These are phyloP conservation scores for Rhodomyrtus psidioides DNA, from an alignment of 441 rosid genomes.

Conservation along the genomic window DNA sequence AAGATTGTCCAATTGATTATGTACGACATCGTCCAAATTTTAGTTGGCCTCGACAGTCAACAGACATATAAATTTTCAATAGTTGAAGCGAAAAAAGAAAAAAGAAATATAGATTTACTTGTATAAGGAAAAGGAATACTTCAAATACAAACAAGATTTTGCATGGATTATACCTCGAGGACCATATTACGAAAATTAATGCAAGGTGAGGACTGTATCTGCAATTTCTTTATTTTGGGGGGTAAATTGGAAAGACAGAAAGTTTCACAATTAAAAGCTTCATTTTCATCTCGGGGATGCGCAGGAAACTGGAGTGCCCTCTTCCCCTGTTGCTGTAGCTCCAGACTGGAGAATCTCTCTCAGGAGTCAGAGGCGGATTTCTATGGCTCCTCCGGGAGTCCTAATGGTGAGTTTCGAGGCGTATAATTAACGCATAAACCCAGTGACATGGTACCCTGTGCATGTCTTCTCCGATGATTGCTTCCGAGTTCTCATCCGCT, in stretches of 20 bases:
- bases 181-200: background rate
- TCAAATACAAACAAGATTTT: background rate
- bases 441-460: background rate
- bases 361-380: background rate
- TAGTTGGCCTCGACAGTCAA: background rate
- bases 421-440: background rate
- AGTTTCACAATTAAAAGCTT: background rate
- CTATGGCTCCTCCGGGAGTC: constrained; percentile 43
- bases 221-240: background rate
- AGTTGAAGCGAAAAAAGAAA: background rate
- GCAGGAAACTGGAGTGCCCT: background rate
- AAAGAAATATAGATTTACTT: no score
- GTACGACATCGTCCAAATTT: background rate
- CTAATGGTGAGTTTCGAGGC: constrained; percentile 38
- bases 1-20: background rate
- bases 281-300: background rate
- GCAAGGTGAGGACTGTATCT: background rate
- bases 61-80: background rate
- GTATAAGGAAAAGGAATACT: background rate
- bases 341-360: background rate
- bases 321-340: background rate
- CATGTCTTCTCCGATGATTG: background rate
- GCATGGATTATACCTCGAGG: background rate
- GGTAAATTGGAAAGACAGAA: background rate
- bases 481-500: background rate